These are phyloP conservation scores for Raffaelea ambrosiae DNA, from an alignment of 2,329 filamentous ascomycete genomes.

Conservation along the genomic window DNA sequence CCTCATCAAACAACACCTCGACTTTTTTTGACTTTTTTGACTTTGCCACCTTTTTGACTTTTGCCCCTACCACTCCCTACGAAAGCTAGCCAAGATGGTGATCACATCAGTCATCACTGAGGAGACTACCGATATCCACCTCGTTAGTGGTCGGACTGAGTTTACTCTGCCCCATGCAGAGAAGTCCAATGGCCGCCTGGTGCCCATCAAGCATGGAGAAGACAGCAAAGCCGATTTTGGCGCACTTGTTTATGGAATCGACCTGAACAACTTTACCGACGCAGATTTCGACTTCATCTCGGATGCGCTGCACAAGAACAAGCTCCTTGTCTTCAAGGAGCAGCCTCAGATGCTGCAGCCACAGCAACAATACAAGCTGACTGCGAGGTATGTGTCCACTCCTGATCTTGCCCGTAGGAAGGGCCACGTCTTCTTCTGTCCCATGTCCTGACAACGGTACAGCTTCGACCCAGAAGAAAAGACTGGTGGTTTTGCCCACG, in stretches of 20 bases:
- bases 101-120: conserved; percentile 16
- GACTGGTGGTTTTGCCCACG: conserved; percentile 28
- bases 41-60: too few species aligned
- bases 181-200: conserved; percentile 14
- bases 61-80: too few species aligned
- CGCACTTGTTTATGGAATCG: conserved; percentile 25
- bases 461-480: conserved; percentile 25
- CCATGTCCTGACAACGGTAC: conserved; percentile 4
- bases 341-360: conserved; percentile 25
- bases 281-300: conserved; percentile 24
- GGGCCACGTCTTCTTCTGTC: too few species aligned
- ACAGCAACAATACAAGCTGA: conserved; percentile 25
- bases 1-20: not conserved
- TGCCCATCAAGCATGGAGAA: conserved; percentile 16
- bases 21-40: too few species aligned
- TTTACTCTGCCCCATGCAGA: conserved; percentile 19
- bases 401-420: not conserved
- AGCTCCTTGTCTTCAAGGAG: conserved; percentile 27
- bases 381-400: conserved; percentile 15
- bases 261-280: conserved; percentile 24
- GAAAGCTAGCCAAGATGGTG: conserved; percentile 17
- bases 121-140: conserved; percentile 11
- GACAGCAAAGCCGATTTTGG: conserved; percentile 25
- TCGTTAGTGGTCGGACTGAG: conserved; percentile 10
- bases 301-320: conserved; percentile 23